A percentile compares a stretch with the other conserved stretches of the same genome.
phyloP scores from a whole-genome alignment of 2,329 filamentous ascomycete species.

The Cercospora brassicicola region DNA sequence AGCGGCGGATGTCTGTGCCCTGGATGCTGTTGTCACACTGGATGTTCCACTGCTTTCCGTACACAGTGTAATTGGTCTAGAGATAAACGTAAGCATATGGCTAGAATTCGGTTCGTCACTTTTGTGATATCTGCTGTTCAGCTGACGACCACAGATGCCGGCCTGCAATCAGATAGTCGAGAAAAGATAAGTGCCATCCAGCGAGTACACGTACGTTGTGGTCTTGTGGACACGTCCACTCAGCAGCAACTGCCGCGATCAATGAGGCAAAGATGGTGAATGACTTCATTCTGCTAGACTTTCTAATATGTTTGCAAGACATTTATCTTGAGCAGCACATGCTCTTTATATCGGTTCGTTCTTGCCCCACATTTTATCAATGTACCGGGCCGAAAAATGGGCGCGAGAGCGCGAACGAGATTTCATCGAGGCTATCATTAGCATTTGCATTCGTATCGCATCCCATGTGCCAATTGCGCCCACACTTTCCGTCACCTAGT shows the following conservation, averaged over 20 bases:
- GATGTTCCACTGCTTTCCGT: conserved; percentile 11
- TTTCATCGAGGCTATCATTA: conserved; percentile 1
- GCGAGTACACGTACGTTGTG: conserved; percentile 1
- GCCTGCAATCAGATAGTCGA: neutral
- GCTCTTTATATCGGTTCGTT: neutral
- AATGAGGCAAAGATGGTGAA: neutral
- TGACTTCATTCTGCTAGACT: conserved; percentile 1
- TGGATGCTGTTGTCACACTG: conserved; percentile 10
- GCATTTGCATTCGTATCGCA: neutral
- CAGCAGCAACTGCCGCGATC: conserved; percentile 1
- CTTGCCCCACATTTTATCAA: neutral
- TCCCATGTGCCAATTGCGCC: neutral
- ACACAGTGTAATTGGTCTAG: conserved; percentile 6
- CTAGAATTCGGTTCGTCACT: neutral
- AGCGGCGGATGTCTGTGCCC: conserved; percentile 7
- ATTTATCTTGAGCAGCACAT: neutral
- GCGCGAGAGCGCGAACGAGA: neutral
- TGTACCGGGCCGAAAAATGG: neutral
- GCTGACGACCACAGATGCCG: neutral
- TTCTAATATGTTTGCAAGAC: neutral
- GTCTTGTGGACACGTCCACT: conserved; percentile 7
- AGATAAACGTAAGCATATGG: neutral
- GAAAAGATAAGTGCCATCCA: neutral
- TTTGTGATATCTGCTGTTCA: neutral
- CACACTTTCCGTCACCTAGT: neutral